A percentile compares a stretch with the other conserved stretches of the same genome.
These are phyloP conservation scores for Yamadazyma mexicana DNA, from an alignment of 1,139 yeast genomes.

Conservation along the genomic window DNA sequence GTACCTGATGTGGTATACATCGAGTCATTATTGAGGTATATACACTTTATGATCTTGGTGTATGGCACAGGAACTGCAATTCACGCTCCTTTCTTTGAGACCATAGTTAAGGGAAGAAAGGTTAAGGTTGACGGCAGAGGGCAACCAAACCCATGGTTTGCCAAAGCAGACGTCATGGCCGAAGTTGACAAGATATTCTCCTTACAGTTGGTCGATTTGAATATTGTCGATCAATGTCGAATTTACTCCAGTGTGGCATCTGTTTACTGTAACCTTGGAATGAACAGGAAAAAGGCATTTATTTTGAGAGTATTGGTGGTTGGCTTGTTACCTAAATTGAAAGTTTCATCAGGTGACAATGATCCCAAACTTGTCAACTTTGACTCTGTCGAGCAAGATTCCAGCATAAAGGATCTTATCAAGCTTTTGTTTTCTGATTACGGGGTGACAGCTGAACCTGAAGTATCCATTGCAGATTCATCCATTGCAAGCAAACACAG, in stretches of 20 bases:
- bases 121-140: constrained; percentile 4
- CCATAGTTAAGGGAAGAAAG: constrained; percentile 16
- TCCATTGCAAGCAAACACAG: constrained; percentile 19
- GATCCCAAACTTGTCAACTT: constrained; percentile 6
- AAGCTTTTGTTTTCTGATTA: constrained; percentile 43
- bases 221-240: constrained; percentile 53
- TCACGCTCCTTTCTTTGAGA: constrained; percentile 41
- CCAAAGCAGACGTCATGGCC: constrained; percentile 46
- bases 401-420: constrained; percentile 32
- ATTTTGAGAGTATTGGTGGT: constrained; percentile 61
- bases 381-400: constrained; percentile 5
- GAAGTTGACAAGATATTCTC: constrained; percentile 49
- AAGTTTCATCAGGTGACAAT: constrained; percentile 4
- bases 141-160: constrained; percentile 19
- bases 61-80: constrained; percentile 51
- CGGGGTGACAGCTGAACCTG: constrained; percentile 36
- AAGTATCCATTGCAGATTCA: constrained; percentile 24
- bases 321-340: constrained; percentile 47
- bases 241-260: constrained; percentile 68
- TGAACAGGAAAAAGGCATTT: constrained; percentile 68
- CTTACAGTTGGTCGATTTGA: constrained; percentile 43
- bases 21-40: constrained; percentile 65
- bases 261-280: constrained; percentile 61
- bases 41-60: constrained; percentile 60
- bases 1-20: constrained; percentile 83